Base-by-base conservation (phyloP, 148 eudicot species). In the Agrostemma githago region DNA sequence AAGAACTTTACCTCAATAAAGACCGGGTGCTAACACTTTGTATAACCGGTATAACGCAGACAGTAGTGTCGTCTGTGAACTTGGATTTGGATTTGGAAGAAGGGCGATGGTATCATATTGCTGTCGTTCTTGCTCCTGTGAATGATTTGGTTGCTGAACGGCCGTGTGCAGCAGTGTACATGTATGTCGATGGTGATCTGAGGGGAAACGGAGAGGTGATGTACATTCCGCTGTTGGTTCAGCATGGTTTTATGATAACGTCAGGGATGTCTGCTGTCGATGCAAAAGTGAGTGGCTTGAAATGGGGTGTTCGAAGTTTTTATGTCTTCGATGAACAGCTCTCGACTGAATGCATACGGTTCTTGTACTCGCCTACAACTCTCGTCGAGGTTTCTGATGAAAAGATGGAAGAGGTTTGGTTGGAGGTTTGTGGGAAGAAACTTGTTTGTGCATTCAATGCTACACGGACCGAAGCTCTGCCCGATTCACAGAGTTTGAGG, bases 401-500 rank as follows among this genome's bases (percentile, higher is more conserved):
- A 80, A 91, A 89, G 72, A 89, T 89, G 60, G 92, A 89, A 77
- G 85, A 93, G 74, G 83, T 89, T 48, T 93, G 96, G 15, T 75
- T 89, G 19, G 91, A 90, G 84, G 87, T 93, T 74, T 84, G 82
- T 78, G 92, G 89, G 72, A 93, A 88, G 88, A 93, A 90, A 79
- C 88, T 93, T 64, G 85, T 93, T 60, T 90, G 86, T 88, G 98
- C 98, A 62, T 93, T 93, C 78, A 96, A 90, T 83, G 98, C 96
- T 43, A 85, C 94, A 38, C 87, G 92, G 48, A 86, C 88, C 39
- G 96, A 93, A 88, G 85, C 91, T 72, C 58, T 85, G 74, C 88
- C 84, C 72, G 84, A 86, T 70, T 80, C 94, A 76, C 92, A 96
- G 77, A 85, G 85, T 60, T 85, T 86, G 77, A 83, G 90, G 76